Base-by-base conservation (phyloP, 2,329 filamentous ascomycete species). In the Fusarium musae region DNA sequence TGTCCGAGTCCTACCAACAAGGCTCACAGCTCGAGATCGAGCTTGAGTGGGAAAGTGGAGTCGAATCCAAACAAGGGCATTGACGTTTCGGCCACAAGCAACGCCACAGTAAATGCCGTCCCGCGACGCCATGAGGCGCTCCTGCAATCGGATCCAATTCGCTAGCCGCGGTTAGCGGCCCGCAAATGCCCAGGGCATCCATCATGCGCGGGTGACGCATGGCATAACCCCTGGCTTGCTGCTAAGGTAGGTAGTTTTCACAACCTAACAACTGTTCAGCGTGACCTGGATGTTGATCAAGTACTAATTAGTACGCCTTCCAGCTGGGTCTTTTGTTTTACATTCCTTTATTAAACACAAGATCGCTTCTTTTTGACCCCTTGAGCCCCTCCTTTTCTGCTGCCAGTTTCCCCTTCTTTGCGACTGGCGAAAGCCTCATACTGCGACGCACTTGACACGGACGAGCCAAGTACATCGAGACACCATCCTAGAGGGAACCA, bases 151-250 rank as follows among this genome's bases (percentile, higher is more conserved):
- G 47, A 59, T 30, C 26, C 2, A 47, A 47, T 74, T 75, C 49
- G 68, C 56, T 32, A 62, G 56, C 42, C 39, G 26, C 53, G 57
- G 50, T 46, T 63, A 50, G 57, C 47, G 54, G 39, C 63, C 42
- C 42, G 44, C 36, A 64, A 59, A 42, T 54, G 26, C 49, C 70
- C 49, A 30, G 44, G 44, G 19, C 36, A 11, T 37, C 17, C 44
- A 60, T 59, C 42, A 68, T 60, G 42, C 49, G 42, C 68, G 69
- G 69, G 72, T 73, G 72, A 74, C 72, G 72, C 72, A 75, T 66
- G 40, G 39, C 43, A 66, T 44, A 34, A 69, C 66, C 66, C 54
- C 49, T 68, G 47, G 50, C 49, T 39, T 43, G 49, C 42, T 44
- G 32, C 17, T 63, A 34, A 34, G 32, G 12, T 34, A 34, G 32